A percentile compares a stretch with the other conserved stretches of the same genome.
Evolutionary conservation across 2,329 filamentous ascomycete species (phyloP).

Genomic region (Tolypocladium endophyticum): DNA sequence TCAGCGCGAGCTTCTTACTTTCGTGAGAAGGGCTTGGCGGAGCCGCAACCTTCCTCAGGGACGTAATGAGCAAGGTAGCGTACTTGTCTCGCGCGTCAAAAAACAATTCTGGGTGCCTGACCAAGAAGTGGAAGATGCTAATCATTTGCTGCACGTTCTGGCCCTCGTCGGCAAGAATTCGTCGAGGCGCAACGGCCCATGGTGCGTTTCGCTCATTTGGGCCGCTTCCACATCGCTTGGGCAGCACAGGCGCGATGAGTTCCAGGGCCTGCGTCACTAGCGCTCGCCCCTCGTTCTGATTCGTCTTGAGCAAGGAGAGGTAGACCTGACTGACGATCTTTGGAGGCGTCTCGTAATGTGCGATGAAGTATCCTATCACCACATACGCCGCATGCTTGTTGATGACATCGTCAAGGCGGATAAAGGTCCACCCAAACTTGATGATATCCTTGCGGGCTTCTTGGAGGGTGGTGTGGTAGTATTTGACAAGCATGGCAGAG

Average conservation of each 20-base stretch:
- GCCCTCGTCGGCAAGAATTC: slow-evolving; percentile 86
- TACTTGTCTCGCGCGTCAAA: slow-evolving; percentile 93
- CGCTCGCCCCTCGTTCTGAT: slow-evolving; percentile 87
- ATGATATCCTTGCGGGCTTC: slow-evolving; percentile 96
- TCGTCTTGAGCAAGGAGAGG: slow-evolving; percentile 78
- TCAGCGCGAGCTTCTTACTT: slow-evolving; percentile 81
- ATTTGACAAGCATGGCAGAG: slow-evolving; percentile 90
- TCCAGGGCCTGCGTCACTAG: slow-evolving; percentile 92
- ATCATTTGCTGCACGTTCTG: slow-evolving; percentile 94
- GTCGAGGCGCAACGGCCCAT: slow-evolving; percentile 84
- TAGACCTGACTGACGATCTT: slow-evolving; percentile 98
- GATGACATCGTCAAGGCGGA: slow-evolving; percentile 94
- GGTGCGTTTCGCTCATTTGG: slow-evolving; percentile 64
- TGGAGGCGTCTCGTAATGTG: slow-evolving; percentile 86
- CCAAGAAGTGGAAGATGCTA: slow-evolving; percentile 94
- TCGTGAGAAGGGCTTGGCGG: slow-evolving; percentile 81
- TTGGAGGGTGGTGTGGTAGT: slow-evolving; percentile 77
- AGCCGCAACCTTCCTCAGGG: slow-evolving; percentile 76
- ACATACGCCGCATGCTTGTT: slow-evolving; percentile 99
- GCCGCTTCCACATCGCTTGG: slow-evolving; percentile 67
- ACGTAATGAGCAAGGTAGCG: slow-evolving; percentile 76
- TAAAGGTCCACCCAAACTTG: slow-evolving; percentile 98
- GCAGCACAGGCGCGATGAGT: slow-evolving; percentile 86
- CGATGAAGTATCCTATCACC: slow-evolving; percentile 94
- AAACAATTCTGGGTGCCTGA: slow-evolving; percentile 84